Base-by-base conservation (phyloP, 257 asterid genomes). In the Solanum lycopersicoides region DNA sequence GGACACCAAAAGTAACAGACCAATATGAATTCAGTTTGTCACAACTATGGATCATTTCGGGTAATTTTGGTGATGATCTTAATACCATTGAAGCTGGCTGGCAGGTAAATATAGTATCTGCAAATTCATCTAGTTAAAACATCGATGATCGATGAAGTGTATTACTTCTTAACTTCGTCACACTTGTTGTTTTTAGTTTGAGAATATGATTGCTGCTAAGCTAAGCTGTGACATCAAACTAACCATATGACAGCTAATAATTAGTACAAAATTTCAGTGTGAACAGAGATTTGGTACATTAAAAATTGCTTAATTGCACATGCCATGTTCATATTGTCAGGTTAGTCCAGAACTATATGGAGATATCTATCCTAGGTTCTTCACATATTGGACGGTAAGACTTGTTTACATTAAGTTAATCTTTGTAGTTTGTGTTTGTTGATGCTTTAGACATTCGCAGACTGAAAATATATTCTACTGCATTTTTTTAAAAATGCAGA, bases 1-100 rank as follows among this genome's bases (percentile, higher is more conserved):
- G 87, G 87, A 84, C 79, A 15, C 87, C 87, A 60, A 63, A 47
- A 25, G 87, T 84, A 34, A 84, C 79, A 30, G 87, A 84, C 16
- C 63, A 84, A 65, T 84, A 84, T 84, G 87, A 84, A 65, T 84
- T 84, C 77, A 84, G 87, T 84, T 15, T 83, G 75, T 83, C 86
- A 83, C 86, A 83, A n/a, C 45, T 83, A 35, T 83, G 86, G 86
- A 71, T 83, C 12, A 83, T 83, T 18, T 83, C 86, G 60, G 86
- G 86, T 56, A 60, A 59, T 56, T 83, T 83, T 83, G 86, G 75
- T 42, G 53, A 83, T 35, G 86, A 83, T 83, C 86, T 83, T 32
- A 83, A 84, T 56, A 84, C 63, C 60, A 63, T 84, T 84, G 87
- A 84, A 65, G 77, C 87, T 63, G 87, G 87, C 21, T 65, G 87